These are phyloP conservation scores for Neoarthrinium moseri DNA, from an alignment of 2,329 filamentous ascomycete genomes.

Conservation along the genomic window DNA sequence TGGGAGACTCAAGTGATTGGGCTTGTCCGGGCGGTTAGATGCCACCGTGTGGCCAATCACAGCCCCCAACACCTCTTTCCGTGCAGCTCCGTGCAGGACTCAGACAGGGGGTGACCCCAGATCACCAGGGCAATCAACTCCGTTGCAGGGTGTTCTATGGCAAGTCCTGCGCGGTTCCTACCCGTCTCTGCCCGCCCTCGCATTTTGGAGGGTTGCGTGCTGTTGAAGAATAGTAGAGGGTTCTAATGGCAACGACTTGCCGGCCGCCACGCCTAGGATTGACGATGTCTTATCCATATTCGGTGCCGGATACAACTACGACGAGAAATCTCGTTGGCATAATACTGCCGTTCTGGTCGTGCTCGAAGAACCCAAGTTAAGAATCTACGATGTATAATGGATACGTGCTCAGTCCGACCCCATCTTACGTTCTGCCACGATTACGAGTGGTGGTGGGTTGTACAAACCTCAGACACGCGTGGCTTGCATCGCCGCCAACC, in stretches of 20 bases:
- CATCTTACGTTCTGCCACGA: too few relatives aligned
- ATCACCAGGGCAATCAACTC: not conserved
- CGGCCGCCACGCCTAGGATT: not conserved
- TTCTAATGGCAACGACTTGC: too few relatives aligned
- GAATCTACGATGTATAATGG: too few relatives aligned
- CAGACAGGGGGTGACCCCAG: constrained; percentile 4
- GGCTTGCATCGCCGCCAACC: constrained; percentile 7
- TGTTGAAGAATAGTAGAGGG: too few relatives aligned
- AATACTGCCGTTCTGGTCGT: too few relatives aligned
- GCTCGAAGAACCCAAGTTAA: too few relatives aligned
- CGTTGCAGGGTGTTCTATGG: not conserved
- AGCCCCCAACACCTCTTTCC: not conserved
- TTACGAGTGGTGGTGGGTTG: too few relatives aligned
- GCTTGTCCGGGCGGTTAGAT: constrained; percentile 28
- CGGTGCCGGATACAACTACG: not conserved
- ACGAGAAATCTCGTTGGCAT: too few relatives aligned
- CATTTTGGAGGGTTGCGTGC: too few relatives aligned
- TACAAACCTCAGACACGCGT: too few relatives aligned
- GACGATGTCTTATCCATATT: not conserved
- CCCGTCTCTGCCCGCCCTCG: not conserved
- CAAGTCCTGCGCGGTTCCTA: not conserved
- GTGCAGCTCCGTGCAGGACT: constrained; percentile 4
- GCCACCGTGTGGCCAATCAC: constrained; percentile 23
- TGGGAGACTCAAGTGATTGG: constrained; percentile 22
- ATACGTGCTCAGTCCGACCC: too few relatives aligned